Percentiles rank a stretch among this genome's conserved stretches.
Conservation (phyloP, 306 rosid genomes). For the Begonia loranthoides region DNA sequence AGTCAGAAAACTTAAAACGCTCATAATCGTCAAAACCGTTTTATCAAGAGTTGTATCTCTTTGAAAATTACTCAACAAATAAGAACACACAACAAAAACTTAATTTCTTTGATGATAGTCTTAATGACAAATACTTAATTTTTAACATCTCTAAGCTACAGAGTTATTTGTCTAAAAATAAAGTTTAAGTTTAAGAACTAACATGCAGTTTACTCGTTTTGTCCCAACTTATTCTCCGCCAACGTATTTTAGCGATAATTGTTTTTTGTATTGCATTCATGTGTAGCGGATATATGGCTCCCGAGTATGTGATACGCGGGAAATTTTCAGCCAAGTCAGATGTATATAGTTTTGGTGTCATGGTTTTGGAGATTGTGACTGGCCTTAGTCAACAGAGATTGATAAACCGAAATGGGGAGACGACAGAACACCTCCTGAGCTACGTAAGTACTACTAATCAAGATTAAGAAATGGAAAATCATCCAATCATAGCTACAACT, state of each 20-base stretch:
- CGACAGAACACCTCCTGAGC: conserved; percentile 1
- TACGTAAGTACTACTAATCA: conserved; percentile 8
- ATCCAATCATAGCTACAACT: background rate
- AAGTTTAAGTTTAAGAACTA: too few species aligned
- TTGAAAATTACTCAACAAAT: too few species aligned
- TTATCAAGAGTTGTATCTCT: too few species aligned
- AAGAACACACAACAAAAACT: too few species aligned
- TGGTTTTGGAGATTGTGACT: conserved; percentile 11
- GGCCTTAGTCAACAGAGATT: conserved; percentile 6
- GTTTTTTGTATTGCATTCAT: background rate
- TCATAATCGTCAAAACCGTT: too few species aligned
- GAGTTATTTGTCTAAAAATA: too few species aligned
- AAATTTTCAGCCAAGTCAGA: conserved; percentile 11
- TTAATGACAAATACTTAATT: too few species aligned
- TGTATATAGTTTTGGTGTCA: conserved; percentile 24
- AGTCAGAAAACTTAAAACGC: too few species aligned
- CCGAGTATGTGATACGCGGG: conserved; percentile 14
- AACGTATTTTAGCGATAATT: background rate
- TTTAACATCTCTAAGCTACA: too few species aligned
- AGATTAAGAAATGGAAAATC: background rate
- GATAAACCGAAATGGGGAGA: background rate
- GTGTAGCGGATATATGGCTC: conserved; percentile 22
- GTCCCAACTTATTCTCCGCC: background rate
- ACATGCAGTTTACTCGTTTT: too few species aligned
- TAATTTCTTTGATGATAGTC: too few species aligned